These are phyloP conservation scores for Leccinum subtestaceum DNA, from an alignment of 768 basidiomycete genomes.

Conservation along the genomic window DNA sequence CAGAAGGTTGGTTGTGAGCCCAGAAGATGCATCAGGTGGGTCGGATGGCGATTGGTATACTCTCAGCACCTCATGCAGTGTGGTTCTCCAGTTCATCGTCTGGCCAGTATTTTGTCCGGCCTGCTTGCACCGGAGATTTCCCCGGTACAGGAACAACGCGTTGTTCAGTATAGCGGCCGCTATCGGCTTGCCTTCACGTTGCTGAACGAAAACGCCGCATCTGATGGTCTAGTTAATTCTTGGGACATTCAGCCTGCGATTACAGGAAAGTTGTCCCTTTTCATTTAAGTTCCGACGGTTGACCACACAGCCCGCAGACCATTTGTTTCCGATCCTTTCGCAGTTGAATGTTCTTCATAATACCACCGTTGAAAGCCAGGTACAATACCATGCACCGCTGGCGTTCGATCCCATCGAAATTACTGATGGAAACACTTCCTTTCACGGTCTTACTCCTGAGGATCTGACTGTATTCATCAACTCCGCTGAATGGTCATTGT, in stretches of 20 bases:
- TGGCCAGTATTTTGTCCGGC: conserved; percentile 38
- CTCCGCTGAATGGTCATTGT: conserved; percentile 93
- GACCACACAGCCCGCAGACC: conserved; percentile 43
- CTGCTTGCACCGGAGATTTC: conserved; percentile 44
- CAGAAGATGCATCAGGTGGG: conserved; percentile 30
- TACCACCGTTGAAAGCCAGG: conserved; percentile 91
- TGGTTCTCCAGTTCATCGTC: conserved; percentile 34
- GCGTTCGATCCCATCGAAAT: conserved; percentile 64
- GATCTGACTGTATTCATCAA: conserved; percentile 93
- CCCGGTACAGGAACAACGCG: conserved; percentile 47
- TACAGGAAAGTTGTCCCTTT: conserved; percentile 45
- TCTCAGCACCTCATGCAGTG: conserved; percentile 11
- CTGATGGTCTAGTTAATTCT: conserved; percentile 51
- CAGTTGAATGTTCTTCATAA: conserved; percentile 72
- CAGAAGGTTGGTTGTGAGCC: conserved; percentile 21
- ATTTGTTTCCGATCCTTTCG: conserved; percentile 63
- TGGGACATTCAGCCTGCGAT: conserved; percentile 78
- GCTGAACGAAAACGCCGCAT: conserved; percentile 83
- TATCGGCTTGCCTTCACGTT: conserved; percentile 91
- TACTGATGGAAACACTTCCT: conserved; percentile 30
- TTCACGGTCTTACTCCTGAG: conserved; percentile 68
- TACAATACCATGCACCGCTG: conserved; percentile 88
- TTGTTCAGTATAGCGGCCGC: conserved; percentile 74
- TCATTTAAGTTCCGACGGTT: conserved; percentile 18
- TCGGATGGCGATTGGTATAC: neutral